phyloP scores from a whole-genome alignment of 2,329 filamentous ascomycete species.

The Apiospora aurea region DNA sequence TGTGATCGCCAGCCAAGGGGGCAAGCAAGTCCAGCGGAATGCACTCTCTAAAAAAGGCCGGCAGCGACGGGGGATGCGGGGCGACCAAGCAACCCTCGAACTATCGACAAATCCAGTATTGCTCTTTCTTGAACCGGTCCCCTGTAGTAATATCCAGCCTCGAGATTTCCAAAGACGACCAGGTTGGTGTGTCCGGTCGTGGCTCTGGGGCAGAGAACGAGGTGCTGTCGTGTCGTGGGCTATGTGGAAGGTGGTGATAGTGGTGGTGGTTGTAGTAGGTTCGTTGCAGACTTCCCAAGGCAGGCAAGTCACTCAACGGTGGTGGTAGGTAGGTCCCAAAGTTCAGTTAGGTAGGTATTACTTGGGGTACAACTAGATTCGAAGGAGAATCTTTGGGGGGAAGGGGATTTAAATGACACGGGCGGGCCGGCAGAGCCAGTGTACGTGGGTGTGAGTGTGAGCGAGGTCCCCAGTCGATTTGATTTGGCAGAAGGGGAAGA shows the following conservation, averaged over 20 bases:
- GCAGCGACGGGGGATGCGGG: conserved; percentile 11
- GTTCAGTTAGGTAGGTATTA: conserved; percentile 27
- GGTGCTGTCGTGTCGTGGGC: background rate
- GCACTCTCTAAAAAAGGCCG: conserved; percentile 22
- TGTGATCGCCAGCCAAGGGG: conserved; percentile 62
- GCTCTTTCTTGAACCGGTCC: conserved; percentile 7
- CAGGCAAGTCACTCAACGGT: conserved; percentile 1
- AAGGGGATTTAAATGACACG: conserved; percentile 45
- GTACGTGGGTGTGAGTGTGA: conserved; percentile 9
- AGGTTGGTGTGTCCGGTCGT: conserved; percentile 13
- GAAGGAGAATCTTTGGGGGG: conserved; percentile 40
- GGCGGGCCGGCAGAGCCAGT: conserved; percentile 37
- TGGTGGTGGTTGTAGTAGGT: background rate
- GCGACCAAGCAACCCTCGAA: conserved; percentile 13
- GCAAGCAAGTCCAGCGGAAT: conserved; percentile 34
- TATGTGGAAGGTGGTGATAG: background rate
- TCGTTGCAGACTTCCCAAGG: conserved; percentile 1
- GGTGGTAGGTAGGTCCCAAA: conserved; percentile 14
- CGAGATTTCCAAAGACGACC: conserved; percentile 15
- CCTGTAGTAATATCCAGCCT: background rate
- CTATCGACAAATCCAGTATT: background rate
- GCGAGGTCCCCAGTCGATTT: conserved; percentile 10
- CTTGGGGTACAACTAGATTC: conserved; percentile 39
- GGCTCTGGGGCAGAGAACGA: background rate
- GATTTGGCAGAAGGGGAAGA: conserved; percentile 27